Evolutionary conservation across 768 basidiomycete genomes (phyloP).

Genomic region (Suillus subaureus): DNA sequence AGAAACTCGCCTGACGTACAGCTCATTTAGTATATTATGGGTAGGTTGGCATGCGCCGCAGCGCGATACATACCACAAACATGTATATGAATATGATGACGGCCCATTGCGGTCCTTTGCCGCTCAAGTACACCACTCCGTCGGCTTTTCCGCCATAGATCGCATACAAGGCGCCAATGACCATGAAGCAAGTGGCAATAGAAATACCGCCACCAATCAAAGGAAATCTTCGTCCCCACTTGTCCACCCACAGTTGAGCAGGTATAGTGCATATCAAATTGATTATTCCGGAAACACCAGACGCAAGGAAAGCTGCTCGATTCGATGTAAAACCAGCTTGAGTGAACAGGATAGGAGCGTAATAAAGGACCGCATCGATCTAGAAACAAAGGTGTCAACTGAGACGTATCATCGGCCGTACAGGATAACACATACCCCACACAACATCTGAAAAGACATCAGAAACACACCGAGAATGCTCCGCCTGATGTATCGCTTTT

Average conservation of each 20-base stretch:
- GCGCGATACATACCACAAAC: constrained; percentile 38
- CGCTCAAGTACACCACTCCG: constrained; percentile 24
- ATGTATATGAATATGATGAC: constrained; percentile 50
- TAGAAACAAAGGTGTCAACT: constrained; percentile 5
- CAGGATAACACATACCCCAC: constrained; percentile 21
- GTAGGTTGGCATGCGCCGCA: background rate
- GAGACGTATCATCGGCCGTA: background rate
- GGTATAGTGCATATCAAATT: constrained; percentile 42
- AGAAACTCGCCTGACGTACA: background rate
- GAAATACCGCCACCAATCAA: constrained; percentile 45
- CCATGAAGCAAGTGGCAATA: constrained; percentile 40
- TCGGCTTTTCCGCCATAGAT: constrained; percentile 34
- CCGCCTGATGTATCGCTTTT: constrained; percentile 32
- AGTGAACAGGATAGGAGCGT: constrained; percentile 49
- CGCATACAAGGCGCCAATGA: constrained; percentile 49
- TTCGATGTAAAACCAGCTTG: constrained; percentile 51
- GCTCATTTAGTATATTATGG: background rate
- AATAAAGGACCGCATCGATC: constrained; percentile 36
- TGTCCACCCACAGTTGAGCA: constrained; percentile 42
- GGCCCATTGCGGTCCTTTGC: constrained; percentile 34
- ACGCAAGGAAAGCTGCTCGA: constrained; percentile 52
- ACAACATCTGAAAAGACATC: constrained; percentile 46
- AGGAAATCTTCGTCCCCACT: constrained; percentile 38
- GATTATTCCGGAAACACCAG: constrained; percentile 50
- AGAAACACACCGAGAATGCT: constrained; percentile 45